phyloP scores from a whole-genome alignment of 768 basidiomycete genomes.

The Leccinellum albellum region DNA sequence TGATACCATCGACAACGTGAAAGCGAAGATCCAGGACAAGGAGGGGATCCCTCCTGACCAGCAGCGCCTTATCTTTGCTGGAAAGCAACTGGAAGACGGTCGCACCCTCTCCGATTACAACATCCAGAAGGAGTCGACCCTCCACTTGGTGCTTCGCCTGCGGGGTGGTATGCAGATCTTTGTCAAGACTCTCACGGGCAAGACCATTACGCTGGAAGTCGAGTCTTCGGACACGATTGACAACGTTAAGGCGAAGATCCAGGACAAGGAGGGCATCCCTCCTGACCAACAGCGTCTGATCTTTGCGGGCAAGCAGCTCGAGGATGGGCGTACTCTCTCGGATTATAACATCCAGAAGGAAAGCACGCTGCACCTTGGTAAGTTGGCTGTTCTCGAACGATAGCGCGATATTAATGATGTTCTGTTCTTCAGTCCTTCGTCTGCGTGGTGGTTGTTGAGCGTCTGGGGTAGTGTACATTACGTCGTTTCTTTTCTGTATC shows the following conservation, averaged over 20 bases:
- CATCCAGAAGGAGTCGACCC: conserved; percentile 80
- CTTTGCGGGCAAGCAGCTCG: conserved; percentile 76
- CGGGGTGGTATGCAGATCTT: conserved; percentile 73
- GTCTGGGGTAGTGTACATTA: not conserved
- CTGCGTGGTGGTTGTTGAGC: conserved; percentile 70
- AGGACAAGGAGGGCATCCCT: conserved; percentile 78
- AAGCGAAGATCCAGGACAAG: conserved; percentile 79
- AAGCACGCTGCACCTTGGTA: conserved; percentile 60
- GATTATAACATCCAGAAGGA: conserved; percentile 80
- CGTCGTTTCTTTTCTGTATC: not conserved
- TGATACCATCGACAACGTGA: conserved; percentile 90
- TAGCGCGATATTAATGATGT: not conserved
- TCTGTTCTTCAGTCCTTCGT: conserved; percentile 51
- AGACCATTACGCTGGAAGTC: conserved; percentile 75
- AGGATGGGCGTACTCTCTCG: conserved; percentile 73
- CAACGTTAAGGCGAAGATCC: conserved; percentile 74
- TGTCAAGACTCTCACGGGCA: conserved; percentile 69
- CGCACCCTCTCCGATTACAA: conserved; percentile 82
- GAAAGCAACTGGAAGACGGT: conserved; percentile 93
- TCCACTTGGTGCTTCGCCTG: conserved; percentile 70
- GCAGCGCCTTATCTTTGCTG: conserved; percentile 89
- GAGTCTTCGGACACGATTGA: conserved; percentile 76
- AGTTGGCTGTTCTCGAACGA: not conserved
- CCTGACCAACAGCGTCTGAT: conserved; percentile 79
- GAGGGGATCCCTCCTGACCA: conserved; percentile 82